Evolutionary conservation across 1,284 basidiomycete genomes (phyloP), one percentile per base, ranked within the genome.

Genomic region (Porphyrellus sp.): DNA sequence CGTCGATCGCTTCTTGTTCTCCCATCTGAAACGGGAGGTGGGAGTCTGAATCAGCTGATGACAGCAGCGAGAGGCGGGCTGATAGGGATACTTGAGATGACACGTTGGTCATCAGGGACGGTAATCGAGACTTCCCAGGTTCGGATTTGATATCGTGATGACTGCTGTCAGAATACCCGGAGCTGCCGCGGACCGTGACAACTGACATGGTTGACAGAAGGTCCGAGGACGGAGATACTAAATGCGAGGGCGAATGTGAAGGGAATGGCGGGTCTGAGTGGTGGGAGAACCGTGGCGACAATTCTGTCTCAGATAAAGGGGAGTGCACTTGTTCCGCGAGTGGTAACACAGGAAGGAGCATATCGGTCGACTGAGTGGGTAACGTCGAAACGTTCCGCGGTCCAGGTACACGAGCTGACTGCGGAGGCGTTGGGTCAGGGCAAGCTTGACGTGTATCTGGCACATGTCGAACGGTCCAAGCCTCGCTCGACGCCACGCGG

Each of bases 1-100:
- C 76, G 56, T 92, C 90, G 12, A 74, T 71, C 59, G 84, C 76
- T 65, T 94, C 91, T 43, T 76, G 73, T 37, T 79, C 77, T 57
- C 86, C 82, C 51, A 91, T 72, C 63, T 82, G 78, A 18, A 89
- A 76, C 69, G 68, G 50, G 7, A 46, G 30, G 1, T 16, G 37
- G 1, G 37, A 8, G 18, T 52, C 46, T 11, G 40, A 38, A 3
- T 16, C 2, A 5, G 25, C 23, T 25, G 11, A n/a, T 8, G 46
- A 16, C 57, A 45, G 66, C 57, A 40, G 31, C 30, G 51, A 54
- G 12, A 21, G 12, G 12, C 12, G 18, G 11, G 30, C 16, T 1
- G 46, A 44, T 30, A 24, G 38, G 2, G 37, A n/a, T n/a, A n/a
- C 23, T 40, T 40, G 2, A 33, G 8, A 28, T 41, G 37, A n/a